A percentile compares a stretch with the other conserved stretches of the same genome.
These are phyloP conservation scores for Microsporum audouinii DNA, from an alignment of 2,329 filamentous ascomycete species.

Conservation along the genomic window DNA sequence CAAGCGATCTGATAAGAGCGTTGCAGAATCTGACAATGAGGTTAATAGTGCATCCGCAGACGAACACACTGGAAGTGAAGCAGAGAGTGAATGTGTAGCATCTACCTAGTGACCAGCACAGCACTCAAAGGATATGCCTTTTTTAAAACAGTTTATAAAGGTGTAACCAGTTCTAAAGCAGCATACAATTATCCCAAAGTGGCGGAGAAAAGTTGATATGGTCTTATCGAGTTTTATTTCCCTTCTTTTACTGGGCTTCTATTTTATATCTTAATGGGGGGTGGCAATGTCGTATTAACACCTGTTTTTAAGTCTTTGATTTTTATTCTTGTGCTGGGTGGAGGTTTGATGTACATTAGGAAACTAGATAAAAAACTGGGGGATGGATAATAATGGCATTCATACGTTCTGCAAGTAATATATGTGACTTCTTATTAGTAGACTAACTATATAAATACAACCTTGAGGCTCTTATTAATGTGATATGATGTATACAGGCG, in stretches of 20 bases:
- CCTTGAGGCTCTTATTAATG: not conserved
- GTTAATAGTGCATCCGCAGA: not conserved
- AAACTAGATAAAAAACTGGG: slow-evolving; percentile 4
- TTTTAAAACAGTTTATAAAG: not conserved
- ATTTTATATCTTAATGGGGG: not conserved
- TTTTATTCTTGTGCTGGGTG: not conserved
- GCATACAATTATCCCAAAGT: not conserved
- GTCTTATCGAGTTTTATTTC: not conserved
- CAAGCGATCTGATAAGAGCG: not conserved
- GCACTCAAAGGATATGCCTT: not conserved
- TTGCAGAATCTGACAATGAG: not conserved
- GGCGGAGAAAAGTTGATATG: not conserved
- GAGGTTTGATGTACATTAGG: not conserved
- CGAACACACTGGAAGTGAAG: not conserved
- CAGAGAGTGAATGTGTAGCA: not conserved
- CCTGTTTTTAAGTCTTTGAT: not conserved
- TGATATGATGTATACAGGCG: not conserved
- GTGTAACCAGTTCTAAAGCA: not conserved
- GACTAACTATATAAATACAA: not conserved
- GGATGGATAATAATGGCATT: not conserved
- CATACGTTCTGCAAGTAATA: not conserved
- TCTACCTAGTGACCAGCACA: not conserved
- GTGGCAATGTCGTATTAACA: not conserved
- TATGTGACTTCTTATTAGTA: not conserved
- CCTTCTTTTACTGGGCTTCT: not conserved